Conservation (phyloP, 495 filamentous ascomycete genomes). For the Schizothecium vesticola region DNA sequence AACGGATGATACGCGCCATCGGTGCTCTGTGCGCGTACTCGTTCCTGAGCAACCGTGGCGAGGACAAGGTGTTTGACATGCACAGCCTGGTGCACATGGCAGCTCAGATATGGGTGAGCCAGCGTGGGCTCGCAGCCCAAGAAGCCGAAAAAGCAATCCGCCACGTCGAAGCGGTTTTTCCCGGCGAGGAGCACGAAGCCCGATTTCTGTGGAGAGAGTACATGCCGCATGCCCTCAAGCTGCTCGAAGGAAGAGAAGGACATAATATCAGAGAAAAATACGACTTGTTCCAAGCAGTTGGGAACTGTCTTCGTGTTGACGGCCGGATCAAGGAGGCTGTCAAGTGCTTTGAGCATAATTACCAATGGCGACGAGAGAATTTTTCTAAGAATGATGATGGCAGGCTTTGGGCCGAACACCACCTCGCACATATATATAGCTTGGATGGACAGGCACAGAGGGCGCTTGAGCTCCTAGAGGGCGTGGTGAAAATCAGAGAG, state of each 20-base stretch:
- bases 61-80: conserved; percentile 23
- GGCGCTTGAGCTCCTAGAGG: conserved; percentile 24
- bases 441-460: conserved; percentile 24
- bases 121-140: neutral
- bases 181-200: neutral
- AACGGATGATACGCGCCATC: conserved; percentile 21
- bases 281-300: conserved; percentile 14
- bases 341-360: conserved; percentile 16
- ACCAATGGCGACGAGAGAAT: conserved; percentile 16
- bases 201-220: conserved; percentile 22
- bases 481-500: conserved; percentile 18
- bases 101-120: conserved; percentile 30
- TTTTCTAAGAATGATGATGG: neutral
- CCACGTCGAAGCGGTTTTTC: conserved; percentile 20
- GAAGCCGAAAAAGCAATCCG: conserved; percentile 13
- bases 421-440: conserved; percentile 23
- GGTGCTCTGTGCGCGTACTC: conserved; percentile 29
- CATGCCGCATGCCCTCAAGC: conserved; percentile 26
- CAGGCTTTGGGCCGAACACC: conserved; percentile 27
- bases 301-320: conserved; percentile 16
- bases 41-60: conserved; percentile 25
- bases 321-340: conserved; percentile 31
- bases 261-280: conserved; percentile 9
- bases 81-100: conserved; percentile 45
- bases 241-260: conserved; percentile 11